phyloP scores from a whole-genome alignment of 441 rosid species.

The Biscutella auriculata region DNA sequence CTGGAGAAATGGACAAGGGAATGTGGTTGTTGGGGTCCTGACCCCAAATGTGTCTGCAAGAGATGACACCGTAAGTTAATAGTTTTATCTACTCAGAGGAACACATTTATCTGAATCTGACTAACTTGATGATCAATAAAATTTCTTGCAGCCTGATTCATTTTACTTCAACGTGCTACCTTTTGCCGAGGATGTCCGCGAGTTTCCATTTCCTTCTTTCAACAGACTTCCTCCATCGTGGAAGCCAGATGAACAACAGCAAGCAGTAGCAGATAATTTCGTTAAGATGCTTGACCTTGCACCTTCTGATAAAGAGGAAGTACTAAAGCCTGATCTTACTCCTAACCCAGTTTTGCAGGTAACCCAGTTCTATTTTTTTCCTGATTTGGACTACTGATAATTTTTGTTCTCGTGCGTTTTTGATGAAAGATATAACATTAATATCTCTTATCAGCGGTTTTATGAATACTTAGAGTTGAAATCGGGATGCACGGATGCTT shows the following conservation, averaged over 20 bases:
- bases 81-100: conserved; percentile 1
- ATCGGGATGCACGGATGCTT: conserved; percentile 56
- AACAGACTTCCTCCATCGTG: conserved; percentile 53
- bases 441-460: conserved; percentile 67
- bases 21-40: conserved; percentile 68
- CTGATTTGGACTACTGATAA: conserved; percentile 1
- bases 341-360: conserved; percentile 91
- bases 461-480: conserved; percentile 67
- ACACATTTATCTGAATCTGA: conserved; percentile 8
- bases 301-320: conserved; percentile 57
- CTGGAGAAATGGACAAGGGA: conserved; percentile 82
- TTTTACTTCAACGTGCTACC: conserved; percentile 85
- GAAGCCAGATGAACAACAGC: conserved; percentile 74
- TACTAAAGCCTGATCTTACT: conserved; percentile 59
- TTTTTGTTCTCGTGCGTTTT: no score
- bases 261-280: conserved; percentile 66
- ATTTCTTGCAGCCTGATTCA: conserved; percentile 63
- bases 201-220: conserved; percentile 81
- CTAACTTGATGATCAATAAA: conserved; percentile 6
- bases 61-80: conserved; percentile 47
- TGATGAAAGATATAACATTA: neutral
- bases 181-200: conserved; percentile 83
- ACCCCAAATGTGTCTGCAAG: conserved; percentile 64
- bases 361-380: neutral
- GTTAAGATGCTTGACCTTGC: conserved; percentile 84